These are phyloP conservation scores for Hirschioporus abietinus DNA, from an alignment of 768 basidiomycete species.

Conservation along the genomic window DNA sequence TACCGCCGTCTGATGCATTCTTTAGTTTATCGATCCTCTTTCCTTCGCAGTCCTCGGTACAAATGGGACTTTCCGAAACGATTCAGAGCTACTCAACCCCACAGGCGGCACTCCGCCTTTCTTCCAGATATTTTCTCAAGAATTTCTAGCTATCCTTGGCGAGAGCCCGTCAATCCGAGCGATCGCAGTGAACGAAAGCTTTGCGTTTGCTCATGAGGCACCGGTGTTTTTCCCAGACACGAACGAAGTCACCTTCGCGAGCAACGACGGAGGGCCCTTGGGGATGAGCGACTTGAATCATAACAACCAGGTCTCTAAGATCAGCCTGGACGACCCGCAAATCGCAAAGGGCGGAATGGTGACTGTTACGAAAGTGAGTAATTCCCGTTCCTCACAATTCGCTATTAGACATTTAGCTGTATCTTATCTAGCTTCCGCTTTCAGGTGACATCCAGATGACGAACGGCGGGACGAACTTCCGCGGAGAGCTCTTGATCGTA, in stretches of 20 bases:
- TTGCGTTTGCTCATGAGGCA: slow-evolving; percentile 77
- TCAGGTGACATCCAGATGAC: slow-evolving; percentile 61
- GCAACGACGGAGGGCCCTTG: slow-evolving; percentile 60
- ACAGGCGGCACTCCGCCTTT: slow-evolving; percentile 53
- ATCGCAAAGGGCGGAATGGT: slow-evolving; percentile 45
- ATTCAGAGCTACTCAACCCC: slow-evolving; percentile 49
- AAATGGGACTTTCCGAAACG: slow-evolving; percentile 32
- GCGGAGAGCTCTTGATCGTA: slow-evolving; percentile 51
- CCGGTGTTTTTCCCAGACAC: slow-evolving; percentile 62
- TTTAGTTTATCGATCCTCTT: slow-evolving; percentile 45
- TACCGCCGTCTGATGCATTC: background rate
- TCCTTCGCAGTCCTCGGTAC: slow-evolving; percentile 47
- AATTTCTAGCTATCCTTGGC: slow-evolving; percentile 60
- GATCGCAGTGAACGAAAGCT: slow-evolving; percentile 55
- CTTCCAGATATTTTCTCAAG: slow-evolving; percentile 49
- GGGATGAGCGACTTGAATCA: slow-evolving; percentile 60
- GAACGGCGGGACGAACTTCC: slow-evolving; percentile 61
- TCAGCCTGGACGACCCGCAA: slow-evolving; percentile 44
- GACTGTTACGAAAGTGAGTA: slow-evolving; percentile 35
- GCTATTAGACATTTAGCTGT: slow-evolving; percentile 9
- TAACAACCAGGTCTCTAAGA: slow-evolving; percentile 58
- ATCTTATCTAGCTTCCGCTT: slow-evolving; percentile 44
- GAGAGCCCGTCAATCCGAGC: slow-evolving; percentile 47
- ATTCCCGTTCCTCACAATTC: slow-evolving; percentile 11
- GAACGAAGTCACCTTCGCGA: slow-evolving; percentile 70